A percentile compares a stretch with the other conserved stretches of the same genome.
These are phyloP conservation scores for Mortierella sp. DNA, from an alignment of 371 early-diverging fungal genomes.

Conservation along the genomic window DNA sequence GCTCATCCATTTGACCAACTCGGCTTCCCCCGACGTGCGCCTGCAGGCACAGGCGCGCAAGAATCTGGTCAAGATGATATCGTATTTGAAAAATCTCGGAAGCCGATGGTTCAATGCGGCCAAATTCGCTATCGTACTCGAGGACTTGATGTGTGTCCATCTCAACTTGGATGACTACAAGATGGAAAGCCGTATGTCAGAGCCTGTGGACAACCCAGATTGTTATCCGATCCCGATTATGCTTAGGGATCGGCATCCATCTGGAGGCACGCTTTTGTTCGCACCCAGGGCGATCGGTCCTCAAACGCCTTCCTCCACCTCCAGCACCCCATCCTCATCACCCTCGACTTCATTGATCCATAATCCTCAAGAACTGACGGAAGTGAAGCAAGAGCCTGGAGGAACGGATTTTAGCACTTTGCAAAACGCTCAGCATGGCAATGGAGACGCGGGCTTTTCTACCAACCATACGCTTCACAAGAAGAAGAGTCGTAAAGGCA, in stretches of 20 bases:
- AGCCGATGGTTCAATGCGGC: conserved; percentile 44
- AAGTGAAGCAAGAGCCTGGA: conserved; percentile 22
- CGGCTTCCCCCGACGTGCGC: conserved; percentile 43
- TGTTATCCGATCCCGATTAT: conserved; percentile 24
- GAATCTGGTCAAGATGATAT: conserved; percentile 40
- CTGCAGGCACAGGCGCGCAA: conserved; percentile 47
- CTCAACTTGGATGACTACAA: conserved; percentile 50
- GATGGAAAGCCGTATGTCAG: conserved; percentile 22
- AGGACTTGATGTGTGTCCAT: conserved; percentile 41
- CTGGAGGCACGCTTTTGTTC: conserved; percentile 41
- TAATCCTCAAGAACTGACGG: conserved; percentile 21
- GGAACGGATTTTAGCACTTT: neutral
- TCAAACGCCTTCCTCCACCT: conserved; percentile 27
- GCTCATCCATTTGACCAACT: conserved; percentile 50
- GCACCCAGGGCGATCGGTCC: conserved; percentile 23
- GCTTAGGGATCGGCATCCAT: conserved; percentile 42
- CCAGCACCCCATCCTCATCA: conserved; percentile 30
- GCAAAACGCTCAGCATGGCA: neutral
- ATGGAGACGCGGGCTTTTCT: too few relatives aligned
- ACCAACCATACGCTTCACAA: too few relatives aligned
- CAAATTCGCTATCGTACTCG: conserved; percentile 38
- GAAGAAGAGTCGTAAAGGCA: conserved; percentile 24
- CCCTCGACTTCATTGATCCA: conserved; percentile 24
- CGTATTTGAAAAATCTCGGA: conserved; percentile 29
- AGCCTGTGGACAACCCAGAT: conserved; percentile 9